A percentile compares a stretch with the other conserved stretches of the same genome.
Evolutionary conservation across 2,329 filamentous ascomycete species (phyloP).

Genomic region (Aspergillus terreus): DNA sequence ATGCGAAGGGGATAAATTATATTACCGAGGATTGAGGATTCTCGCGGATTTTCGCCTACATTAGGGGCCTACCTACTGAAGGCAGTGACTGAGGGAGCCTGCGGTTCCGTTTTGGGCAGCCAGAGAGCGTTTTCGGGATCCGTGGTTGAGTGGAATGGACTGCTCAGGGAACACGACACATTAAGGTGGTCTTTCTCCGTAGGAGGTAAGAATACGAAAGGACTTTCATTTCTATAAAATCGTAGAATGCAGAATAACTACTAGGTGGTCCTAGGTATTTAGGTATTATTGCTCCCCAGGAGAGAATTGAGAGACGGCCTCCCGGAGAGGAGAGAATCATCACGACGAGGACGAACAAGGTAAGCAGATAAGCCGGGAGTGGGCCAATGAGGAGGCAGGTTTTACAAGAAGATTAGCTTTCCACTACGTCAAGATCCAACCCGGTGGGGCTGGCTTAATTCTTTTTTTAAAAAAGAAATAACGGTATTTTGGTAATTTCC

Average conservation of each 20-base stretch:
- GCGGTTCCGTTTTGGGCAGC: background rate
- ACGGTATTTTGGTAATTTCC: background rate
- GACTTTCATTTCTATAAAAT: too few relatives aligned
- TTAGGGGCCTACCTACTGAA: background rate
- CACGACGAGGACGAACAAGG: background rate
- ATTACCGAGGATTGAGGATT: too few relatives aligned
- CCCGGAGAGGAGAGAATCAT: background rate
- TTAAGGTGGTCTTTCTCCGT: background rate
- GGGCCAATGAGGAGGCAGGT: slow-evolving; percentile 26
- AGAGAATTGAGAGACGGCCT: background rate
- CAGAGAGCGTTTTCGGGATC: background rate
- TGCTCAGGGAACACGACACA: too few relatives aligned
- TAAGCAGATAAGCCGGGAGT: slow-evolving; percentile 26
- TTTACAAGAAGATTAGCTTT: slow-evolving; percentile 35
- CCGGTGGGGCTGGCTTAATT: slow-evolving; percentile 15
- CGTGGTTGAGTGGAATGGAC: background rate
- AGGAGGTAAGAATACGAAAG: too few relatives aligned
- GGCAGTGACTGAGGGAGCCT: background rate
- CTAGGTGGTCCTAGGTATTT: too few relatives aligned
- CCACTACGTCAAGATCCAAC: slow-evolving; percentile 35
- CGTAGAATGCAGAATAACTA: too few relatives aligned
- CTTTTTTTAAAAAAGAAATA: background rate
- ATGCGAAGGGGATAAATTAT: background rate
- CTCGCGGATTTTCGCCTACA: background rate
- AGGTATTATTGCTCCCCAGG: too few relatives aligned